Evolutionary conservation across 169 alveolate genomes (phyloP).

Genomic region (Plasmodium coatneyi): DNA sequence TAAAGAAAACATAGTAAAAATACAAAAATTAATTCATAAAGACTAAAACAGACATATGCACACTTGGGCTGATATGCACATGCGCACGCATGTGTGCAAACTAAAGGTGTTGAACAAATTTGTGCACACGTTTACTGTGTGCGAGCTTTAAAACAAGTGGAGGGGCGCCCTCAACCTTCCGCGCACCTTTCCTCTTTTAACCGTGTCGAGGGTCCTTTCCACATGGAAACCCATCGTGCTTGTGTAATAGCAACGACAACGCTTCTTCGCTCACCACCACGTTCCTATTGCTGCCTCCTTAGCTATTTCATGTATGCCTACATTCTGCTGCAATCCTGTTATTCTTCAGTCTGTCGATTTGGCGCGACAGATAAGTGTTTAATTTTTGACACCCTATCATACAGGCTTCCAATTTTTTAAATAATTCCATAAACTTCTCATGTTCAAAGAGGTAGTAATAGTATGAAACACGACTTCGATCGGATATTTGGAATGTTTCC

Average conservation of each 20-base stretch:
- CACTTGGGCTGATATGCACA: background rate
- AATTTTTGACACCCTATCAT: conserved; percentile 22
- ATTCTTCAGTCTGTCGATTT: conserved; percentile 16
- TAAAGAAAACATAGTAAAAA: background rate
- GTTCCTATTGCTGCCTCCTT: background rate
- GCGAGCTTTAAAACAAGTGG: background rate
- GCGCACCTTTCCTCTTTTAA: background rate
- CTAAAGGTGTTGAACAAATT: background rate
- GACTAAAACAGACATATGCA: background rate
- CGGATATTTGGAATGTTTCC: background rate
- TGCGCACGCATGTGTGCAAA: background rate
- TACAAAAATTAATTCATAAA: background rate
- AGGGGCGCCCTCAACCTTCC: background rate
- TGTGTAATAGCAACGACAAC: background rate
- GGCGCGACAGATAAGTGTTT: conserved; percentile 11
- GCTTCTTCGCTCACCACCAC: background rate
- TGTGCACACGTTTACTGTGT: background rate
- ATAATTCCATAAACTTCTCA: conserved; percentile 35
- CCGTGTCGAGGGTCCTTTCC: background rate
- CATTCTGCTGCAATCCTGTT: background rate
- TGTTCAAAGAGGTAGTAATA: conserved; percentile 41
- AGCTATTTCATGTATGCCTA: background rate
- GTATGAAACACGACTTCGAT: background rate
- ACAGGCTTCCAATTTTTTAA: conserved; percentile 26
- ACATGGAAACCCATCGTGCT: background rate